Base-by-base conservation (phyloP, 148 eudicot genomes). In the Salicornia ramosissima region DNA sequence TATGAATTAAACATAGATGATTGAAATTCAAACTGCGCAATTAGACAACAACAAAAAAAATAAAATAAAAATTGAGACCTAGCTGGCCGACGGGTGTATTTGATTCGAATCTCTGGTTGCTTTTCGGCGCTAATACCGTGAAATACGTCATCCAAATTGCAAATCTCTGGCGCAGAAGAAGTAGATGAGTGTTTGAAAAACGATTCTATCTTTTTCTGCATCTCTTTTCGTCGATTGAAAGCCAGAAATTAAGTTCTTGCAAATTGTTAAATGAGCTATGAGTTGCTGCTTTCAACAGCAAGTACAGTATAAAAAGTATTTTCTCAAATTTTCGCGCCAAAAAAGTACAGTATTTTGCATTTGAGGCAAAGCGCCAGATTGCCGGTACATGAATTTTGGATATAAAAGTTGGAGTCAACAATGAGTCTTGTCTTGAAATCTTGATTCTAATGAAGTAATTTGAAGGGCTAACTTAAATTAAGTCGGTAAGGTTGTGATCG, bases 121-220 rank as follows among this genome's bases (percentile, higher is more conserved):
- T 66, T 46, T 56, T 63, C 69, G 1, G 21, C 29, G 61, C 71
- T 66, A 43, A 51, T 78, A 22, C 64, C 69, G 68, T 67, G 51
- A 54, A 80, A 65, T 30, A 72, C 45, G 18, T 79, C 76, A n/a
- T 71, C 51, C 9, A 43, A 62, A 63, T 30, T 6, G 0, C 59
- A 47, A 63, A 34, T 19, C 6, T 72, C 47, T 47, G 68, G 65
- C 15, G 47, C 42, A 42, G 87, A 75, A 60, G 75, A 56, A 21
- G 65, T 51, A 30, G 74, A 64, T 26, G 75, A 74, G 45, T 67
- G 72, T 78, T 84, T 88, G 78, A 88, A 88, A 78, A 88, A 88
- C 2, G 86, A 88, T 42, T 55, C 79, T 9, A 88, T 80, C 67
- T 72, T 86, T 33, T 76, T 77, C 71, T 86, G 93, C 93, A 86